Base-by-base conservation (phyloP, 2,329 filamentous ascomycete species). In the Boeremia lycopersici region DNA sequence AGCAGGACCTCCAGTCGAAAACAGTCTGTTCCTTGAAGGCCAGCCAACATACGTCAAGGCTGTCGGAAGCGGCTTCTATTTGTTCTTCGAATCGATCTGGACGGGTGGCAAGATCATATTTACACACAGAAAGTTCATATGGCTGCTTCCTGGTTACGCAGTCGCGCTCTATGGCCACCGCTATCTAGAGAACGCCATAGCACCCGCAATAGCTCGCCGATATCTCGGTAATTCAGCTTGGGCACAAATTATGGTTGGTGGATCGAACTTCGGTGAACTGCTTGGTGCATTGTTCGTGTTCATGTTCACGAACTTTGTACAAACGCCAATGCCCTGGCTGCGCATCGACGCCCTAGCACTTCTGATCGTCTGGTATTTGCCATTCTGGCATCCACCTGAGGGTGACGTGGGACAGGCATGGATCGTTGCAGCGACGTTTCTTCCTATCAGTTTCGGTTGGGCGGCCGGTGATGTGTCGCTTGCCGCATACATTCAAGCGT, bases 401-500 rank as follows among this genome's bases (percentile, higher is more conserved):
- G 70, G 70, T 34, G 64, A 79, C 5, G 78, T 80, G 9, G 62
- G 67, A 1, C 75, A 80, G 55, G 79, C 79, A 4, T 82, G 76
- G 79, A 75, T 78, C 13, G 74, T 77, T 23, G 78, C 74, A 2
- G 78, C 75, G 2, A 78, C 78, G 0, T 79, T 82, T 53, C 67
- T 80, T 19, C 79, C 79, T 1, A 66, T 67, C 19, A 69, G 66
- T 44, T 80, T 81, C 45, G 79, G 79, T 17, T 82, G 80, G 80
- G 80, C 80, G 0, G 80, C 80, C 4, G 79, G 80, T 12, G 80
- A 82, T 48, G 79, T 82, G 12, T 81, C 78, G 4, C 75, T 82
- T 0, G 77, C 78, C 1, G 80, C 80, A 1, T 82, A 81, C 62
- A 80, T 82, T 43, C 80, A 82, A 62, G 78, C 80, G 3, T 49